These are phyloP conservation scores for Alternaria rosae DNA, from an alignment of 2,329 filamentous ascomycete species.

Conservation along the genomic window DNA sequence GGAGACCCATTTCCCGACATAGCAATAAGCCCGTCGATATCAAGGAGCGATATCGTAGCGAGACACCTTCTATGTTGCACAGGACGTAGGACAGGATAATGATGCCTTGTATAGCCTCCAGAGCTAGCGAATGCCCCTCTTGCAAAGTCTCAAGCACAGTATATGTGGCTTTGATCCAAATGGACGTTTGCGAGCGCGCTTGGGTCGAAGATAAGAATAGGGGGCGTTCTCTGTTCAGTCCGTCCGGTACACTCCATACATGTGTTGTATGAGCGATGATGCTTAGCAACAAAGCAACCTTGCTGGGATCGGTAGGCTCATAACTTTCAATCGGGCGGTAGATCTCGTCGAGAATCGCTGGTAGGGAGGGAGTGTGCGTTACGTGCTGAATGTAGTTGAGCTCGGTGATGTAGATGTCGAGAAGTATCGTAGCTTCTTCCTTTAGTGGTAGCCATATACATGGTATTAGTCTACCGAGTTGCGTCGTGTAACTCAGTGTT, in stretches of 20 bases:
- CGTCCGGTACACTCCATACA: background rate
- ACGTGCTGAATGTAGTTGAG: slow-evolving; percentile 49
- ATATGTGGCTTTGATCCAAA: slow-evolving; percentile 29
- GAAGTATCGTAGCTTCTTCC: slow-evolving; percentile 42
- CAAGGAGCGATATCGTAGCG: slow-evolving; percentile 42
- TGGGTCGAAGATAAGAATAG: background rate
- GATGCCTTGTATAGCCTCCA: slow-evolving; percentile 48
- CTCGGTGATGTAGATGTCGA: slow-evolving; percentile 44
- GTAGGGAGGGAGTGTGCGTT: slow-evolving; percentile 41
- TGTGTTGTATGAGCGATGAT: background rate
- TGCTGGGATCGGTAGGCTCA: background rate
- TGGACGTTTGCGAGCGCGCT: slow-evolving; percentile 11
- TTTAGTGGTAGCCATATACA: slow-evolving; percentile 29
- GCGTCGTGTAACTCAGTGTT: background rate
- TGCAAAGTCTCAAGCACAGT: background rate
- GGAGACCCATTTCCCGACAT: slow-evolving; percentile 24
- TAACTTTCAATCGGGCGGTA: background rate
- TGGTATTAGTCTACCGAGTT: background rate
- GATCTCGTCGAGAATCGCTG: slow-evolving; percentile 4
- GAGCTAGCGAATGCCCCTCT: background rate
- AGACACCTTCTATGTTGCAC: slow-evolving; percentile 48
- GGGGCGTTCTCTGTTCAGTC: background rate
- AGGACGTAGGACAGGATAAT: slow-evolving; percentile 46
- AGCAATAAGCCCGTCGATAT: slow-evolving; percentile 42
- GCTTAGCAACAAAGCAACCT: background rate